Conservation (phyloP, 2,329 filamentous ascomycete genomes). For the Aspergillus caelatus region DNA sequence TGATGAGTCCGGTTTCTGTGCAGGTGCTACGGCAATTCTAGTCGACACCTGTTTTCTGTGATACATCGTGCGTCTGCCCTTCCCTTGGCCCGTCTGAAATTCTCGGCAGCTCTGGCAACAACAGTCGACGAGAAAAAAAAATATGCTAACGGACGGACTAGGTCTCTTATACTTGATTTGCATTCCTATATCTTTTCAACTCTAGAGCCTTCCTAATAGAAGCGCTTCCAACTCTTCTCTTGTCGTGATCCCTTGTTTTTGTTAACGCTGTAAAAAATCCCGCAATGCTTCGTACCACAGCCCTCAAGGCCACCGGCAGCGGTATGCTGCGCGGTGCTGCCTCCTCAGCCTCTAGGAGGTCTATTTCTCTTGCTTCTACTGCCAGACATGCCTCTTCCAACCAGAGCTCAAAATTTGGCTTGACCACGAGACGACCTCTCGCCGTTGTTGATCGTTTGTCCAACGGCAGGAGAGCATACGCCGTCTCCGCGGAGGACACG, state of each 20-base stretch:
- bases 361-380: constrained; percentile 37
- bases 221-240: background rate
- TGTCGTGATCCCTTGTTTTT: background rate
- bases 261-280: constrained; percentile 20
- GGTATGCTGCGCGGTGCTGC: constrained; percentile 40
- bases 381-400: constrained; percentile 29
- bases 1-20: constrained; percentile 41
- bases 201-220: constrained; percentile 2
- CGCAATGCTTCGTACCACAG: constrained; percentile 44
- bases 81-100: constrained; percentile 25
- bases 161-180: constrained; percentile 1
- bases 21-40: constrained; percentile 46
- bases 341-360: constrained; percentile 35
- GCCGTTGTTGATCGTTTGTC: constrained; percentile 43
- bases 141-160: background rate
- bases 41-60: constrained; percentile 41
- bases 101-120: constrained; percentile 15
- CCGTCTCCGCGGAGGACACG: constrained; percentile 53
- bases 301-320: constrained; percentile 44
- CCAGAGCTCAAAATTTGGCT: constrained; percentile 38
- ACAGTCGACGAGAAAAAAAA: background rate
- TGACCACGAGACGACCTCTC: constrained; percentile 46
- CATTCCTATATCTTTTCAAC: background rate
- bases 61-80: constrained; percentile 21
- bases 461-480: constrained; percentile 57